Evolutionary conservation across 768 basidiomycete genomes (phyloP).

Genomic region (Podaxis sp.): DNA sequence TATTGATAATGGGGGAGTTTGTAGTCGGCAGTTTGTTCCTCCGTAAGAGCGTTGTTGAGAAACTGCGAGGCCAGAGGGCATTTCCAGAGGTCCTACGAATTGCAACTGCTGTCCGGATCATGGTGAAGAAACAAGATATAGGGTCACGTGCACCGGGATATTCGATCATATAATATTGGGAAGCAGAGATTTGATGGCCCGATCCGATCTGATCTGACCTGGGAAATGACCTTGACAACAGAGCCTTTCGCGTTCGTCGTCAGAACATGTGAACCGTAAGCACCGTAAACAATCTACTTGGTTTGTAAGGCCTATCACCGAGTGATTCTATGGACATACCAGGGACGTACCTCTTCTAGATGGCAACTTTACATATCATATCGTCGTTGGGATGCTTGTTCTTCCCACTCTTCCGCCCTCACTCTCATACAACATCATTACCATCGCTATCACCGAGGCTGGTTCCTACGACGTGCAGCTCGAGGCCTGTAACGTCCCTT

Average conservation of each 20-base stretch:
- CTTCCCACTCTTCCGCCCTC: constrained; percentile 15
- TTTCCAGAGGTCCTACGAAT: constrained; percentile 10
- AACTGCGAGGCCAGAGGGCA: constrained; percentile 8
- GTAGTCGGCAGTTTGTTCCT: constrained; percentile 37
- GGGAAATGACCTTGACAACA: constrained; percentile 13
- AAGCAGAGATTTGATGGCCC: constrained; percentile 16
- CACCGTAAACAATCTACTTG: constrained; percentile 7
- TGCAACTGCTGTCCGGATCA: constrained; percentile 32
- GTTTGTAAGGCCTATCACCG: constrained; percentile 11
- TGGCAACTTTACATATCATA: constrained; percentile 10
- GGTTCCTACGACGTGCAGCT: constrained; percentile 31
- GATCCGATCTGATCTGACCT: not conserved
- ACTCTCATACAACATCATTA: constrained; percentile 21
- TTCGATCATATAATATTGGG: constrained; percentile 18
- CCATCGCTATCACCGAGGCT: constrained; percentile 27
- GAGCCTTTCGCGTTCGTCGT: constrained; percentile 4
- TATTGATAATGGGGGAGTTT: constrained; percentile 64
- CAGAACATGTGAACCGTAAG: constrained; percentile 7
- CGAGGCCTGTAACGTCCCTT: constrained; percentile 24
- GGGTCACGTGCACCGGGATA: constrained; percentile 24
- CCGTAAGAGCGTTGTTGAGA: constrained; percentile 15
- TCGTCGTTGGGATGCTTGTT: constrained; percentile 5
- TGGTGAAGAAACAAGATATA: constrained; percentile 26
- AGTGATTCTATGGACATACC: constrained; percentile 1
- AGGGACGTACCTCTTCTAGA: not conserved